These are phyloP conservation scores for Marasmius fiardii DNA, from an alignment of 1,284 basidiomycete species.

Conservation along the genomic window DNA sequence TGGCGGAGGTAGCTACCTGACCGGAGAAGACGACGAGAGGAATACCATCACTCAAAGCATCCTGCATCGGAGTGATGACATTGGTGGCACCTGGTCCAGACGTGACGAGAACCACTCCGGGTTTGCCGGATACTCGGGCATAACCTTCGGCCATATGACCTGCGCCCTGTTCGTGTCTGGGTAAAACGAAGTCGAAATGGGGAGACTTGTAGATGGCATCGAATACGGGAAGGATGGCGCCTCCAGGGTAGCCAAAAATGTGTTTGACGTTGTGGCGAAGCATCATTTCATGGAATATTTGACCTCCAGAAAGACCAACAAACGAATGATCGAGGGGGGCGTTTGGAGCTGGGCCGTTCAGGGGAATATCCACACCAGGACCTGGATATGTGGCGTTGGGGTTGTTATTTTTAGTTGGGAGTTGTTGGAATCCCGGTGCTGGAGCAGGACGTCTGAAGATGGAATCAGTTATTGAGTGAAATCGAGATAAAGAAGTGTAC, in stretches of 20 bases:
- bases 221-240: conserved; percentile 97
- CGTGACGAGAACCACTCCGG: conserved; percentile 96
- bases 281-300: conserved; percentile 99
- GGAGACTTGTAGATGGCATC: conserved; percentile 98
- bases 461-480: background rate
- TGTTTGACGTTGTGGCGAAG: conserved; percentile 94
- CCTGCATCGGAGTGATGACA: conserved; percentile 97
- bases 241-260: conserved; percentile 97
- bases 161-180: conserved; percentile 96
- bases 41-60: conserved; percentile 92
- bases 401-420: conserved; percentile 52
- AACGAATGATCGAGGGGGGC: conserved; percentile 74
- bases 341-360: conserved; percentile 44
- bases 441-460: conserved; percentile 58
- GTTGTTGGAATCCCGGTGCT: conserved; percentile 64
- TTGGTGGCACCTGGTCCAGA: conserved; percentile 98
- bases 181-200: conserved; percentile 95
- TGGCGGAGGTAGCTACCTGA: conserved; percentile 97
- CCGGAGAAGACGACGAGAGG: conserved; percentile 96
- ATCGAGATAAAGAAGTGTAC: conserved; percentile 26
- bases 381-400: conserved; percentile 29
- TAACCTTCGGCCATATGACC: conserved; percentile 99
- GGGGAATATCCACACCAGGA: conserved; percentile 18
- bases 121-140: conserved; percentile 95
- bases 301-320: conserved; percentile 91